Base-by-base conservation (phyloP, 208 protist species). In the Crithidia thermophila region DNA sequence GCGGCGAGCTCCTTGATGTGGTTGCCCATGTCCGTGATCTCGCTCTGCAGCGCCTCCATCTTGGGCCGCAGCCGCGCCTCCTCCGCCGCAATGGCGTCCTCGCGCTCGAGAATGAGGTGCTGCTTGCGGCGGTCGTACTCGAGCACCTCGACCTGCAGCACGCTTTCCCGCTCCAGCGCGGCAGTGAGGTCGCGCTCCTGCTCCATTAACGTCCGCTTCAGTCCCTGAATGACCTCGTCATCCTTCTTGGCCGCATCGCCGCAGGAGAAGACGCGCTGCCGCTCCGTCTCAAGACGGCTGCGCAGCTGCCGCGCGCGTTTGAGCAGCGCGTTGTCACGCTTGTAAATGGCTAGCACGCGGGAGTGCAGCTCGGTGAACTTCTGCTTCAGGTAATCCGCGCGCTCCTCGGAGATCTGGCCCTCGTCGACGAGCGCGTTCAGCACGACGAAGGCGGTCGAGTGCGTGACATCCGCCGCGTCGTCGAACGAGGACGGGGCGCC, bases 101-200 rank as follows among this genome's bases (percentile, higher is more conserved):
- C 88, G 13, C 90, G 84, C 68, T 97, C 93, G 8, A 94, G 79
- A 21, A 93, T 72, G 40, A 96, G 67, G 36, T 85, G 90, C 69
- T 94, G 88, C 72, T 95, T 95, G 61, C 84, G 85, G 0, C 93
- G 85, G 50, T 97, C 93, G 67, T 90, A 89, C 78, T 97, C 90
- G 4, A 96, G 64, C n/a, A 84, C 87, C 80, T 97, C 90, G 27
- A 97, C 91, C 62, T 96, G 90, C 34, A 96, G 70, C 25, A 97
- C 91, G 39, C 86, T 91, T 55, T 97, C 91, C n/a, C 88, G 83
- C 75, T 97, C 89, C 50, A 95, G 86, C 14, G 84, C 83, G 13
- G 78, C 77, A 1, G 82, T 83, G 4, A 97, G 72, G 31, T 97
- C 89, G 25, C 73, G 77, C 71, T 97, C 88, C 28, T 79, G 75